Evolutionary conservation across 2,329 filamentous ascomycete species (phyloP).

Genomic region (Cyanodermella asteris): DNA sequence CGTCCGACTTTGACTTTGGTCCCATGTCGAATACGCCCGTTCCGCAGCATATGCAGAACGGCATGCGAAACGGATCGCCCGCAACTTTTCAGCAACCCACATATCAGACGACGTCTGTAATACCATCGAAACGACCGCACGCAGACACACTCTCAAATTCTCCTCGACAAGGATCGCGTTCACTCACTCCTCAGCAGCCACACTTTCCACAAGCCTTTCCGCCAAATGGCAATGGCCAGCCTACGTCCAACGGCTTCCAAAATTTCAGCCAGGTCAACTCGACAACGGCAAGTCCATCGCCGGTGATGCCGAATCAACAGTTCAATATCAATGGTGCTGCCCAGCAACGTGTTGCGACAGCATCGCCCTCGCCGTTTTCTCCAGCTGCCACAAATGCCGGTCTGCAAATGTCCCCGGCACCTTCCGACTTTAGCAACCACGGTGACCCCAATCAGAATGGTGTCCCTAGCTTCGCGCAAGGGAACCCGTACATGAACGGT

Average conservation of each 20-base stretch:
- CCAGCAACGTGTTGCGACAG: slow-evolving; percentile 69
- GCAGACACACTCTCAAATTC: slow-evolving; percentile 74
- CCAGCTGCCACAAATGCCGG: slow-evolving; percentile 52
- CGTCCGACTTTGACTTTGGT: slow-evolving; percentile 25
- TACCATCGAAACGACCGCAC: slow-evolving; percentile 71
- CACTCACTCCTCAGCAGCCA: slow-evolving; percentile 51
- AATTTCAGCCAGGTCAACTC: no score
- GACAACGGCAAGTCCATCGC: slow-evolving; percentile 76
- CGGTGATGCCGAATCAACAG: slow-evolving; percentile 68
- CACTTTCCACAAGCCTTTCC: slow-evolving; percentile 62
- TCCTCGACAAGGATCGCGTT: slow-evolving; percentile 51
- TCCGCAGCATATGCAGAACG: slow-evolving; percentile 49
- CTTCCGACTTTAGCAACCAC: slow-evolving; percentile 47
- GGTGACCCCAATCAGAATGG: slow-evolving; percentile 50
- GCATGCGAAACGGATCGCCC: slow-evolving; percentile 64
- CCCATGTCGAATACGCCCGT: slow-evolving; percentile 24
- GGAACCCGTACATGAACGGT: slow-evolving; percentile 19
- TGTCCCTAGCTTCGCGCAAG: slow-evolving; percentile 34
- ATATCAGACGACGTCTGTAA: slow-evolving; percentile 67
- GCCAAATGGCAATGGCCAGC: no score
- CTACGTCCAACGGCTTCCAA: no score
- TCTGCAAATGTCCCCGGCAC: slow-evolving; percentile 51
- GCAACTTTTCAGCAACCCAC: slow-evolving; percentile 50
- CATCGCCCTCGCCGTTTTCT: slow-evolving; percentile 80
- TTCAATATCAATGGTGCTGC: slow-evolving; percentile 43